Conservation (phyloP, 441 rosid species). For the Mallotus repandus region DNA sequence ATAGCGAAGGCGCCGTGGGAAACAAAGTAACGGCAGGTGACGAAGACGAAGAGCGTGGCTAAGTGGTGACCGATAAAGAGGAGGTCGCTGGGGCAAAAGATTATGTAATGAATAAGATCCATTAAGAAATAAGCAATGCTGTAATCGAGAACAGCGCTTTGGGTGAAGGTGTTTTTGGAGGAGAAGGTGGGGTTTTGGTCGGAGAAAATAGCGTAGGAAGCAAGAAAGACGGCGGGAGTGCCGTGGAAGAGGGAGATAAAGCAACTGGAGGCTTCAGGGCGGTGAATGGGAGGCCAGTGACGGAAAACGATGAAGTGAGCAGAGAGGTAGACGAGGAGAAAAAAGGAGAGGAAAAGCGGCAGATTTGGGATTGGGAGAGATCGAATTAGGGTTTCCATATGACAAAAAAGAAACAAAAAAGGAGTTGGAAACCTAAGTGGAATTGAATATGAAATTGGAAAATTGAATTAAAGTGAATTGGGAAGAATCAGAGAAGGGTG, state of each 20-base stretch:
- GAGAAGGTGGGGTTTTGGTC: constrained; percentile 52
- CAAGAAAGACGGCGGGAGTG: constrained; percentile 65
- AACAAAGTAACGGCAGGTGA: constrained; percentile 71
- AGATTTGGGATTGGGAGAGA: constrained; percentile 35
- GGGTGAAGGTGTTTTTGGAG: constrained; percentile 50
- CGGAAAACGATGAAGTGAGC: constrained; percentile 64
- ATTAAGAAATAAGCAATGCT: constrained; percentile 79
- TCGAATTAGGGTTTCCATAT: constrained; percentile 30
- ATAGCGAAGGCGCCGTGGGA: constrained; percentile 71
- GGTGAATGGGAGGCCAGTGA: constrained; percentile 49
- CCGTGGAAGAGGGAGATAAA: constrained; percentile 77
- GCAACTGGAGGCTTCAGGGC: constrained; percentile 86
- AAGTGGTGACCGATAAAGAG: constrained; percentile 86
- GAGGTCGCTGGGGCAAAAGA: constrained; percentile 61
- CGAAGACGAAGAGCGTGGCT: constrained; percentile 81
- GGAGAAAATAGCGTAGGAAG: constrained; percentile 50
- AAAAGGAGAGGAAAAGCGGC: constrained; percentile 52
- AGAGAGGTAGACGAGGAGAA: constrained; percentile 50
- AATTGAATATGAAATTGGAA: not conserved
- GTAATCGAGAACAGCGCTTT: constrained; percentile 66
- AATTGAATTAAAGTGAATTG: not conserved
- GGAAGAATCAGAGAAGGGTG: not conserved
- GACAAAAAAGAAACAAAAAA: not conserved
- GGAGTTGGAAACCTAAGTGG: not conserved
- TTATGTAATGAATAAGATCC: constrained; percentile 71